Evolutionary conservation across 2,329 filamentous ascomycete species (phyloP).

Genomic region (Lachnellula arida): DNA sequence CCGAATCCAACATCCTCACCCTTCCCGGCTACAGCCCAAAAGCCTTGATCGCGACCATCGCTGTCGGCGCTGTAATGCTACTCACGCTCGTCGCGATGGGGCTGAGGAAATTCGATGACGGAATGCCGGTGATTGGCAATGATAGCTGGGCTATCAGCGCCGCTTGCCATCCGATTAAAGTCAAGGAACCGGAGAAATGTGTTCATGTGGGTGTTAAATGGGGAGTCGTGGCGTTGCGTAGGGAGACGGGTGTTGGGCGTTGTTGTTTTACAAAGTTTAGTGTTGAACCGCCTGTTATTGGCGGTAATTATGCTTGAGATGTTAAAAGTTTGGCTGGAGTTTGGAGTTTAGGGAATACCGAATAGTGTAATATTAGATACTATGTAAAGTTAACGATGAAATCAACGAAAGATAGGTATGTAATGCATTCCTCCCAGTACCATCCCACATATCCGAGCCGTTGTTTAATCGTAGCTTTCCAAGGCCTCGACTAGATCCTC

Average conservation of each 20-base stretch:
- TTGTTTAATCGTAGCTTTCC: too few species aligned
- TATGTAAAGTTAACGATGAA: too few species aligned
- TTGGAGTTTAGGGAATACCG: too few species aligned
- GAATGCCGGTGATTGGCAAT: slow-evolving; percentile 4
- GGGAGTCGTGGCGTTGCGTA: neutral
- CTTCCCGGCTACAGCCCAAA: slow-evolving; percentile 14
- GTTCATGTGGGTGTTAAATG: neutral
- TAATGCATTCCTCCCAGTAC: too few species aligned
- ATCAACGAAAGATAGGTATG: too few species aligned
- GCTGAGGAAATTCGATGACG: neutral
- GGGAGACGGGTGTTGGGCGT: neutral
- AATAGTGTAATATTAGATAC: too few species aligned
- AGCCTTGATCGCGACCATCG: slow-evolving; percentile 8
- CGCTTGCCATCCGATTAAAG: slow-evolving; percentile 3
- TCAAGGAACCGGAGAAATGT: neutral
- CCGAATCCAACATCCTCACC: neutral
- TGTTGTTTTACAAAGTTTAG: neutral
- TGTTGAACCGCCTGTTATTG: neutral
- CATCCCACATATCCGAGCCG: too few species aligned
- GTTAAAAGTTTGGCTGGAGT: too few species aligned
- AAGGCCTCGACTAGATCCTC: too few species aligned
- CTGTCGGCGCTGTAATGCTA: neutral
- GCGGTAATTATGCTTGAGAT: neutral
- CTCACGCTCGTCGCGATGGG: neutral
- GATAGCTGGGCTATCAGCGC: slow-evolving; percentile 6